phyloP scores from a whole-genome alignment of 768 basidiomycete species.

The Panus rudis region DNA sequence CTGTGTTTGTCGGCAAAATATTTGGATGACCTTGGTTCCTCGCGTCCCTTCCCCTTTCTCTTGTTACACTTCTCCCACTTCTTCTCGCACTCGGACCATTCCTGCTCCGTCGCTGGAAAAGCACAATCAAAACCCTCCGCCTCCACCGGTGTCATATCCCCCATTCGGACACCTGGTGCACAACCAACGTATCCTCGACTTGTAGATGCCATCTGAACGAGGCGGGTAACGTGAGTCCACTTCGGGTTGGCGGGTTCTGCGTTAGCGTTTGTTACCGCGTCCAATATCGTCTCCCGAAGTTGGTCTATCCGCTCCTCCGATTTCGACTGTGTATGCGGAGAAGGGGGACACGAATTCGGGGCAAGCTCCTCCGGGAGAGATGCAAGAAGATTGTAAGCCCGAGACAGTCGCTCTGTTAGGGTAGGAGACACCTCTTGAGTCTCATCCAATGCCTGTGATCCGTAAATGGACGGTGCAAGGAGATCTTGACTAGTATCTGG shows the following conservation, averaged over 20 bases:
- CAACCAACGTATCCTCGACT: slow-evolving; percentile 27
- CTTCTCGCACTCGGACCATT: slow-evolving; percentile 42
- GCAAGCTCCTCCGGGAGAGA: not conserved
- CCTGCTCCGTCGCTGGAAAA: slow-evolving; percentile 41
- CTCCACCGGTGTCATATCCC: slow-evolving; percentile 16
- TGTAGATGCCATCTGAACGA: slow-evolving; percentile 35
- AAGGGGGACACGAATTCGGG: not conserved
- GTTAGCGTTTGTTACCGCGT: slow-evolving; percentile 29
- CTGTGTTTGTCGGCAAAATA: not conserved
- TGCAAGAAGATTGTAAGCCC: not conserved
- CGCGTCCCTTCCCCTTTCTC: not conserved
- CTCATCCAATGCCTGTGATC: no score
- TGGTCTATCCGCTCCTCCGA: no score
- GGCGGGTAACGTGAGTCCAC: slow-evolving; percentile 37
- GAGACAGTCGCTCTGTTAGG: not conserved
- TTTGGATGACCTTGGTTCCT: not conserved
- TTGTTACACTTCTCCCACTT: slow-evolving; percentile 19
- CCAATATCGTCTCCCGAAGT: slow-evolving; percentile 20
- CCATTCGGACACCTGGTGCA: slow-evolving; percentile 16
- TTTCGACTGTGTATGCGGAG: no score
- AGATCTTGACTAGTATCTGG: no score
- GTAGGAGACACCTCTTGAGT: no score
- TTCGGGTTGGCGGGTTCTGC: slow-evolving; percentile 37
- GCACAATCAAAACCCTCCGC: slow-evolving; percentile 24
- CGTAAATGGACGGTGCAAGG: no score